Evolutionary conservation across 768 basidiomycete species (phyloP), one percentile per base, ranked within the genome.

Genomic region (Phylloporus arenicola): DNA sequence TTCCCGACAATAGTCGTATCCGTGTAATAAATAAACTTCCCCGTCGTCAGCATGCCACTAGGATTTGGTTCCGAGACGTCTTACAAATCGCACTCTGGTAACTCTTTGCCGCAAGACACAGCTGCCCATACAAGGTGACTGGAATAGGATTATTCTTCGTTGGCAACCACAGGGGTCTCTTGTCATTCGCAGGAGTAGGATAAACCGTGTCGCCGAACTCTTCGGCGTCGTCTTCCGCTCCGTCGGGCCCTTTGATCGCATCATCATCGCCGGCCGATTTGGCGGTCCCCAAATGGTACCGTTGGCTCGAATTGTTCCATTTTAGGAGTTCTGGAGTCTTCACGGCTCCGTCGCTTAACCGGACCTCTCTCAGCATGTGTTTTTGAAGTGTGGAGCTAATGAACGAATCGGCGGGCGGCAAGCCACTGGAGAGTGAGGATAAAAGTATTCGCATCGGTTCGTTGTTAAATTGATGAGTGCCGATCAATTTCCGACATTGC

Each of bases 71-170:
- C 42, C 16, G n/a, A 16, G 22, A 19, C 31, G 1, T 74, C 90
- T 59, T 57, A 95, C 94, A 94, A 45, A 94, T 81, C 5, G 92
- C 88, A 58, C 87, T 88, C 61, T 96, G 92, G 65, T 86, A 93
- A 58, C 89, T 92, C 70, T 83, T 88, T 19, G 86, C 84, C 4
- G 82, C 80, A n/a, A 90, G 77, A 59, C 88, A 86, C 43, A 91
- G 77, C 60, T 88, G 86, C 0, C 90, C 93, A 59, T 95, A 95
- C 17, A 90, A 69, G 1, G 84, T 72, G 13, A 88, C 76, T 19
- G 82, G 73, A 35, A 86, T 67, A 0, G 91, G 84, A 55, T 86
- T 92, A 29, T 80, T 71, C 65, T 83, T 86, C 17, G 76, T 85
- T 3, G 90, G 86, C 22, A 84, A 61, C 35, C 70, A 71, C 3